Base-by-base conservation (phyloP, 305 asterid species). In the Fraxinus paxiana region DNA sequence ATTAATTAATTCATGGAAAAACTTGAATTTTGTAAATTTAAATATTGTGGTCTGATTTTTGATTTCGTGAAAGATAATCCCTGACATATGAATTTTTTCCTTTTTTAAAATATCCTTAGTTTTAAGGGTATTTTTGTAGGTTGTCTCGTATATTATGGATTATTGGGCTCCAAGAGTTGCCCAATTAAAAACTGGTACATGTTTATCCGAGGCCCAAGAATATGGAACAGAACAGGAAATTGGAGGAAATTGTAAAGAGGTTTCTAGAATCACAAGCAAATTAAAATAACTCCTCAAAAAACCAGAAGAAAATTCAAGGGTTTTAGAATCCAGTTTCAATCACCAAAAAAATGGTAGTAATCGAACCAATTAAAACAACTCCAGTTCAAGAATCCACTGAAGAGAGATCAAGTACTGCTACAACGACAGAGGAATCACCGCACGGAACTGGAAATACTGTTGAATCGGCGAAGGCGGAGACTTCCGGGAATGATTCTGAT, bases 401-500 rank as follows among this genome's bases (percentile, higher is more conserved):
- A 12, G 84, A 20, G 30, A 77, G 18, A 13, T 10, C 83, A 71
- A 31, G 41, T 73, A 73, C 87, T 70, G 35, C 18, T 43, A 56
- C 12, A 59, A 12, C 71, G 77, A 67, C 61, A 70, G 34, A 18
- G 18, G n/a, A 83, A 81, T 82, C 88, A 80, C 48, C 69, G 18
- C 61, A 61, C 89, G 26, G 65, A 81, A 37, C 30, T 88, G 26
- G 56, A 12, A 26, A 65, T 28, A 26, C 37, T 10, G 73, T 26
- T 65, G 73, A 12, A 65, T 65, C 84, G 28, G 79, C 86, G 10
- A 75, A 87, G 31, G 70, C 88, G 20, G 83, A 70, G 69, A 61
- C 87, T 31, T 80, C 88, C 54, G 96, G 92, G 5, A 83, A 89
- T 86, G 70, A 70, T 18, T 90, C 97, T 67, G 98, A 95, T 81